Evolutionary conservation across 805 yeast genomes (phyloP), one percentile per base, ranked within the genome.

Genomic region (Myxozyma geophila): DNA sequence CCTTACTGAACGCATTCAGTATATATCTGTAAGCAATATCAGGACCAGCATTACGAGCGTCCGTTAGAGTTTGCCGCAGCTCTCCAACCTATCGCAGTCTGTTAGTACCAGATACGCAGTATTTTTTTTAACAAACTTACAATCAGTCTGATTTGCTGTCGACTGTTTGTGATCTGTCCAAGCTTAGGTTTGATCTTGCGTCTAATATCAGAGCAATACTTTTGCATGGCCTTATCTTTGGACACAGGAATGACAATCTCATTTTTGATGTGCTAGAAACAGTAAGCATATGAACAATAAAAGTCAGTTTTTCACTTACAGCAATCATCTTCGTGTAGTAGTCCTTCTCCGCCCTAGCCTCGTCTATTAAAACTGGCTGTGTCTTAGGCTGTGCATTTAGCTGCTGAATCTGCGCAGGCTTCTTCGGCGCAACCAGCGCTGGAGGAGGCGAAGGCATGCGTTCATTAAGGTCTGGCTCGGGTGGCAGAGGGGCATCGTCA

Each of bases 131-230:
- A n/a, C 1, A 19, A 5, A 53, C 68, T 17, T 37, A 72, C 67
- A 54, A 75, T 62, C 28, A 76, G 74, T 0, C 74, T 72, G 49
- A 92, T 78, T 72, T 95, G 97, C 1, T 75, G 52, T 58, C 73
- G 76, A 58, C 92, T 86, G 71, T 86, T 87, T 1, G 97, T 91
- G 64, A 95, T 79, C 77, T 95, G 98, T 12, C 99, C 98, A 69
- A 95, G 86, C 73, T 88, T 89, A 6, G 97, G 95, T 72, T 90
- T 90, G 69, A 95, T 85, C 70, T 87, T 85, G 55, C 97, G 80
- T 72, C 87, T 88, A 60, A 85, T 81, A n/a, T 82, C 81, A 19
- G 82, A 80, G 41, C 86, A 81, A n/a, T 75, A 73, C 54, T 82
- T 83, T 70, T 87, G 87, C 43, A 83, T 72, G 37, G 78, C 82